Evolutionary conservation across 805 yeast species (phyloP).

Genomic region (Blastobotrys americana): DNA sequence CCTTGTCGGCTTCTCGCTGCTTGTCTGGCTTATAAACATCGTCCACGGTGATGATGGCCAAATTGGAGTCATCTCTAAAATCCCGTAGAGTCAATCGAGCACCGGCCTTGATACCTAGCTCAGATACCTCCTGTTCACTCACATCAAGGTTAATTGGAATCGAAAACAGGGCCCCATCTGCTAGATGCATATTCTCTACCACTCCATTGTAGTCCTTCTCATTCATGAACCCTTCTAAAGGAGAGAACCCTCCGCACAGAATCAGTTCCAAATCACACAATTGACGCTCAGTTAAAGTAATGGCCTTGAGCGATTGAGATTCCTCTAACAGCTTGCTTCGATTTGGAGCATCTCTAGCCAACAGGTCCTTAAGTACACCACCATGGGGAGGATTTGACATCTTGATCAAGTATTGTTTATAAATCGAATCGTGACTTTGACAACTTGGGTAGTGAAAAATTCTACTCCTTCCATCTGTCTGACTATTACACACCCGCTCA

Average conservation of each 20-base stretch:
- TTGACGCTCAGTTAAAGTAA: constrained; percentile 72
- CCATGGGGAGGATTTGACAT: constrained; percentile 75
- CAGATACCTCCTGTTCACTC: constrained; percentile 40
- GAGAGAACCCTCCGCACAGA: constrained; percentile 91
- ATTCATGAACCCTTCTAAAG: constrained; percentile 63
- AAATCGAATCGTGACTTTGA: no score
- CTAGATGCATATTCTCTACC: constrained; percentile 58
- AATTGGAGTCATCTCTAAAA: constrained; percentile 67
- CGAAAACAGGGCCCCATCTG: constrained; percentile 77
- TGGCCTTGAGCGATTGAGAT: constrained; percentile 39
- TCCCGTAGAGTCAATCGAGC: constrained; percentile 69
- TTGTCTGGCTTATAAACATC: constrained; percentile 82
- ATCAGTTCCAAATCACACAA: constrained; percentile 89
- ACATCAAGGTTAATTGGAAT: constrained; percentile 91
- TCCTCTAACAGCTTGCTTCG: constrained; percentile 52
- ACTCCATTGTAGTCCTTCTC: constrained; percentile 64
- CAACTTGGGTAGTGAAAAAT: no score
- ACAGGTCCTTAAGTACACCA: constrained; percentile 77
- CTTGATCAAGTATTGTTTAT: no score
- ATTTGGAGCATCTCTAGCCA: constrained; percentile 68
- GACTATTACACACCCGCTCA: no score
- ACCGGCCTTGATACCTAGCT: constrained; percentile 39
- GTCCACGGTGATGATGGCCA: constrained; percentile 74
- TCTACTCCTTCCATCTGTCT: no score
- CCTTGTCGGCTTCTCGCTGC: constrained; percentile 68